These are phyloP conservation scores for Alternaria conjuncta DNA, from an alignment of 2,329 filamentous ascomycete genomes.

Conservation along the genomic window DNA sequence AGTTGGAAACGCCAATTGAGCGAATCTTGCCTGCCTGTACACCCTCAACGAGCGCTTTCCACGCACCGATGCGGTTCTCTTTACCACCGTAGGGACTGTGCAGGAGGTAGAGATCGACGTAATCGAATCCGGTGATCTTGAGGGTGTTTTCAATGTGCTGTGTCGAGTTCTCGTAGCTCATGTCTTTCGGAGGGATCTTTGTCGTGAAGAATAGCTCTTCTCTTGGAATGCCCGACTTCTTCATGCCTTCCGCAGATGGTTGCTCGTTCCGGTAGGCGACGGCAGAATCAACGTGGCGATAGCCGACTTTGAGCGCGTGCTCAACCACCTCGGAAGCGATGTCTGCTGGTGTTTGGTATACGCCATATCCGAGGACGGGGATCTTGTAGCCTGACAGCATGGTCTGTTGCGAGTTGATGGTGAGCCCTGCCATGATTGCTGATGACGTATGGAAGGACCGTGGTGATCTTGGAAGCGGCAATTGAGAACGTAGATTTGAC, in stretches of 20 bases:
- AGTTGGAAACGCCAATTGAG: constrained; percentile 62
- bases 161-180: constrained; percentile 66
- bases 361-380: constrained; percentile 65
- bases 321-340: constrained; percentile 64
- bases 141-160: constrained; percentile 61
- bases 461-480: neutral
- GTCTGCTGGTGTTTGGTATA: constrained; percentile 58
- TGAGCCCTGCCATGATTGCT: constrained; percentile 51
- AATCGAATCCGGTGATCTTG: constrained; percentile 65
- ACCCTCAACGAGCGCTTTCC: constrained; percentile 62
- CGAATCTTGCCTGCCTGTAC: constrained; percentile 59
- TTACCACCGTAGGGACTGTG: constrained; percentile 62
- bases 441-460: constrained; percentile 35
- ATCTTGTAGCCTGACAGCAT: constrained; percentile 68
- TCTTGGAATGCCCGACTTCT: constrained; percentile 61
- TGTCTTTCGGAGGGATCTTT: constrained; percentile 68
- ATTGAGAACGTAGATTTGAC: constrained; percentile 14
- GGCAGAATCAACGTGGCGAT: constrained; percentile 71
- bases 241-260: constrained; percentile 69
- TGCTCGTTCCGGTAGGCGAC: constrained; percentile 71
- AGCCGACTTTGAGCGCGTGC: constrained; percentile 66
- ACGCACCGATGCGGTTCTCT: constrained; percentile 57
- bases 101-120: constrained; percentile 69
- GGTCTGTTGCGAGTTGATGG: constrained; percentile 57
- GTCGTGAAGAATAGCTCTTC: constrained; percentile 73